Evolutionary conservation across 208 protist genomes (phyloP), one percentile per base, ranked within the genome.

Genomic region (Acanthamoeba castellanii): DNA sequence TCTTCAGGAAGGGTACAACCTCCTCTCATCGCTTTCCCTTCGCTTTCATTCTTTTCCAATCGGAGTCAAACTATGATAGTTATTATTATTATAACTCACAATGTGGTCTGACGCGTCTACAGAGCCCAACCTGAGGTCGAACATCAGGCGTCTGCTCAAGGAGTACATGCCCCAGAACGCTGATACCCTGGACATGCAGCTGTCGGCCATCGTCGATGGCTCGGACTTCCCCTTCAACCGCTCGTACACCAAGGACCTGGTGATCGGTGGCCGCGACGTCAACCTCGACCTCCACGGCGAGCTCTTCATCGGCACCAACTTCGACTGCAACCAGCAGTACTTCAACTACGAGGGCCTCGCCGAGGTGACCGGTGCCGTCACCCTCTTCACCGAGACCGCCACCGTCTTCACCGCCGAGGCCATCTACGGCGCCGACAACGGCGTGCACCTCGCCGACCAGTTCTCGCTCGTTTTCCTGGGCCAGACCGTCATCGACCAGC

Each of bases 281-380:
- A 78, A 93, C 52, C 52, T 94, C 20, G 92, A 94, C 42, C 42
- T 95, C 6, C n/a, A 95, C 30, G 87, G 37, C 57, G 85, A 96
- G 64, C 90, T 96, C 6, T 96, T 96, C 64, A 61, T 87, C 34
- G 95, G 95, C 27, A 95, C 95, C 82, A 96, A 96, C 94, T 96
- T 96, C 61, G 95, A 96, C 61, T 96, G 95, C 59, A 96, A 96
- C 74, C 93, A 96, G 74, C 9, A 90, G 55, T 90, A 82, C 59
- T 96, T 96, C 87, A 96, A 96, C 82, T 96, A 96, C 64, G 76
- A 95, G 32, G 95, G 27, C 30, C 50, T 70, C 16, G 94, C 78
- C 52, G 78, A 95, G 52, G 92, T 74, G 9, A 66, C 70, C 52
- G 90, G 72, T 27, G 52, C 87, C 25, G 14, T 96, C 37, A 87